phyloP scores from a whole-genome alignment of 768 basidiomycete genomes.

The Heimioporus sp. region DNA sequence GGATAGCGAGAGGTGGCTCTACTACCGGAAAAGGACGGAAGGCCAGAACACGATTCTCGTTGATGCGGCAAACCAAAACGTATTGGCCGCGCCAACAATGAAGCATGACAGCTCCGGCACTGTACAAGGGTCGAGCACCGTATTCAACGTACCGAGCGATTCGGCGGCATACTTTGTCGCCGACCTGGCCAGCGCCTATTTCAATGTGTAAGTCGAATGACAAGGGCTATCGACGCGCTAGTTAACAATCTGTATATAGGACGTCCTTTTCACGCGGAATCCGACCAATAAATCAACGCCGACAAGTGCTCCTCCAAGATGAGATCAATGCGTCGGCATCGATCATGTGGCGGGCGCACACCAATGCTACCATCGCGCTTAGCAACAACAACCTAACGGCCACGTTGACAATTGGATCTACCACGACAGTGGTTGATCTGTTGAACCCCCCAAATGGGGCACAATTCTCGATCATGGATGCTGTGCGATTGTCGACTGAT shows the following conservation, averaged over 20 bases:
- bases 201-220: slow-evolving; percentile 53
- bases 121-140: slow-evolving; percentile 84
- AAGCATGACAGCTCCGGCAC: slow-evolving; percentile 56
- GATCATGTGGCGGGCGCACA: slow-evolving; percentile 92
- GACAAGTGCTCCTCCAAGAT: slow-evolving; percentile 91
- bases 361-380: slow-evolving; percentile 82
- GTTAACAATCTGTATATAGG: slow-evolving; percentile 33
- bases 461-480: slow-evolving; percentile 51
- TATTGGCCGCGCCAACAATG: slow-evolving; percentile 57
- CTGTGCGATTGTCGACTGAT: slow-evolving; percentile 59
- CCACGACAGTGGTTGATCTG: slow-evolving; percentile 65
- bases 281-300: slow-evolving; percentile 76
- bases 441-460: slow-evolving; percentile 67
- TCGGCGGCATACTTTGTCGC: slow-evolving; percentile 84
- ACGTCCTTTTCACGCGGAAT: slow-evolving; percentile 81
- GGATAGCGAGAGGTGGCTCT: slow-evolving; percentile 73
- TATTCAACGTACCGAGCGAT: slow-evolving; percentile 52
- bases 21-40: slow-evolving; percentile 96
- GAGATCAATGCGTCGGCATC: slow-evolving; percentile 64
- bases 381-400: slow-evolving; percentile 59
- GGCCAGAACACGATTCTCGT: slow-evolving; percentile 95
- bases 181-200: slow-evolving; percentile 77
- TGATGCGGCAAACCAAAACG: slow-evolving; percentile 75
- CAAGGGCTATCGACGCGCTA: too few species aligned
- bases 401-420: slow-evolving; percentile 66